Conservation (phyloP, 177 flowering plant species). For the Vitis hybrid region DNA sequence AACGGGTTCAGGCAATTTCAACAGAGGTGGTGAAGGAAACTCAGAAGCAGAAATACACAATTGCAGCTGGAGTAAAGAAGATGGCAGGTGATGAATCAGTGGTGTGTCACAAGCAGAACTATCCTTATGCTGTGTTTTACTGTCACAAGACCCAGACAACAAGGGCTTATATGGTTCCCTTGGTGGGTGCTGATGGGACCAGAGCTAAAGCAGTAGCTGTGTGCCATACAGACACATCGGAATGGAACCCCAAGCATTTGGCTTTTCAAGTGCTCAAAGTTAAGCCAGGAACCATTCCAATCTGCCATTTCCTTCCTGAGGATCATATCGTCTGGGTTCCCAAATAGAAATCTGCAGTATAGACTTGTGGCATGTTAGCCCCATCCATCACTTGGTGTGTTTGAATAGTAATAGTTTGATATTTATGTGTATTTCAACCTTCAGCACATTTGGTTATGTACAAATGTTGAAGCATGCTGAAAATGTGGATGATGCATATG, state of each 20-base stretch:
- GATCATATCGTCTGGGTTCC: conserved; percentile 43
- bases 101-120: conserved; percentile 49
- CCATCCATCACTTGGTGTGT: neutral
- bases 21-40: conserved; percentile 31
- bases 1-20: conserved; percentile 23
- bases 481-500: neutral
- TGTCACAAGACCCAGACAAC: conserved; percentile 35
- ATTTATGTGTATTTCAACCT: neutral
- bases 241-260: conserved; percentile 56
- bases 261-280: conserved; percentile 54
- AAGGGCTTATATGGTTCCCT: conserved; percentile 30
- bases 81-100: conserved; percentile 23
- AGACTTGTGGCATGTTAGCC: neutral
- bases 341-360: conserved; percentile 16
- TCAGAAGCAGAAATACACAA: conserved; percentile 31
- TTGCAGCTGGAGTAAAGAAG: conserved; percentile 28
- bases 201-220: conserved; percentile 42
- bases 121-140: conserved; percentile 48
- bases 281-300: conserved; percentile 42
- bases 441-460: neutral
- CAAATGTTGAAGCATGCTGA: neutral
- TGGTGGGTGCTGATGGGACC: conserved; percentile 38
- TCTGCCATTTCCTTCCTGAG: conserved; percentile 57
- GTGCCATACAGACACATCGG: conserved; percentile 47
- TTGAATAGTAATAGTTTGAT: neutral